Evolutionary conservation across 2,329 filamentous ascomycete genomes (phyloP), one percentile per base, ranked within the genome.

Genomic region (Pleoardoris graminearum): DNA sequence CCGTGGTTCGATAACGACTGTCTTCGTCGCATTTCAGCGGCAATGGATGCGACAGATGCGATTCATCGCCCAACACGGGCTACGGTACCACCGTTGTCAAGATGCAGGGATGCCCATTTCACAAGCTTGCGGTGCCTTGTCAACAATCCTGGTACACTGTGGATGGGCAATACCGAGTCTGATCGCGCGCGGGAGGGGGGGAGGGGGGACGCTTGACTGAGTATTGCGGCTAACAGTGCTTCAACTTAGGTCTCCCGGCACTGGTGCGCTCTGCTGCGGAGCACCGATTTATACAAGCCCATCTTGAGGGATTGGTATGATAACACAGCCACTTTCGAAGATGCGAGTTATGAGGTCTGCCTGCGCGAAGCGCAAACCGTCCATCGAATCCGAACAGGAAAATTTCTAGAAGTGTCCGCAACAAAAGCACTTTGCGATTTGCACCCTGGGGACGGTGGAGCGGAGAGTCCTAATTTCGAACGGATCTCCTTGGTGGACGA

Each of bases 241-340:
- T 8, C 16, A 14, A 14, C 33, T 10, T 23, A 71, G 68, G 70
- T 76, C 27, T 73, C 65, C 29, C 64, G 55, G 30, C 62, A 51
- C 7, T 77, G 75, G 75, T 55, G 51, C 4, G 21, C 47, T 8
- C 23, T 63, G 1, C 49, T 76, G 10, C 67, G 57, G 17, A 67
- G 69, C 48, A 45, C 56, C 3, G 37, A 56, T 22, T 51, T 73
- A 6, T 51, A 68, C 23, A 63, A 61, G 17, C 42, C 37, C 21
- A 46, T 45, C 7, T 57, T 71, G 17, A 29, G 46, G 6, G 37
- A 32, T 16, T 72, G 69, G 68, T 66, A 63, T 41, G 48, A 57
- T 35, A 58, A 54, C 21, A 58, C 58, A 10, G 23, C 55, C 7
- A 19, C 50, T 4, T 45, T 62, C 12, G 50, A 58, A 39, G 43